Conservation (phyloP, 1,284 basidiomycete species). For the Ceratobasidium sp. region DNA sequence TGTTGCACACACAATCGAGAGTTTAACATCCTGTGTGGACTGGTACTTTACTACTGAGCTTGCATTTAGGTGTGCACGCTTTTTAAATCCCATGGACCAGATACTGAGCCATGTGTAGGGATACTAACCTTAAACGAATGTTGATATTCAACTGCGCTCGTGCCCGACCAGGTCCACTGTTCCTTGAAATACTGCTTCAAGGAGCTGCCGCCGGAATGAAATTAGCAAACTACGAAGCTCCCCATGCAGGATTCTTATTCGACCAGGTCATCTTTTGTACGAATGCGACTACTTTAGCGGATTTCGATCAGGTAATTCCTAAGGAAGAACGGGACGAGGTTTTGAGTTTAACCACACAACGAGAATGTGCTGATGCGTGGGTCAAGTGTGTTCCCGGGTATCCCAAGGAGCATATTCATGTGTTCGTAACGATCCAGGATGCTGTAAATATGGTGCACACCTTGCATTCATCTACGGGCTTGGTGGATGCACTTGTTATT, state of each 20-base stretch:
- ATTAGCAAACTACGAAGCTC: slow-evolving; percentile 11
- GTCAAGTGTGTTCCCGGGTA: slow-evolving; percentile 65
- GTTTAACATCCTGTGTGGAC: slow-evolving; percentile 80
- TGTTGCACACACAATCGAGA: slow-evolving; percentile 94
- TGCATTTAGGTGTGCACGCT: slow-evolving; percentile 50
- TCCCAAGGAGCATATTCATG: slow-evolving; percentile 67
- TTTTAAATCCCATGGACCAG: neutral
- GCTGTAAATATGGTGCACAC: slow-evolving; percentile 69
- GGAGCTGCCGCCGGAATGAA: slow-evolving; percentile 50
- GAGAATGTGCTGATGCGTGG: slow-evolving; percentile 79
- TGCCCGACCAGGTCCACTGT: slow-evolving; percentile 77
- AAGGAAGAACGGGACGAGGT: slow-evolving; percentile 70
- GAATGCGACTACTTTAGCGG: slow-evolving; percentile 71
- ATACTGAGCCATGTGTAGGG: slow-evolving; percentile 33
- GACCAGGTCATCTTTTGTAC: slow-evolving; percentile 91
- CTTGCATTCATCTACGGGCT: slow-evolving; percentile 50
- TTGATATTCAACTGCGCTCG: slow-evolving; percentile 97
- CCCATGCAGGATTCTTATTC: slow-evolving; percentile 62
- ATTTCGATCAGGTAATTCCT: slow-evolving; percentile 62
- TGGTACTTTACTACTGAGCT: slow-evolving; percentile 76
- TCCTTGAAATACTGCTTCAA: slow-evolving; percentile 68
- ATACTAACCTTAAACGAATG: slow-evolving; percentile 56
- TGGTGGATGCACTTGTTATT: slow-evolving; percentile 75
- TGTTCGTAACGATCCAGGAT: slow-evolving; percentile 87
- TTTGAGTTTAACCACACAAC: slow-evolving; percentile 72